These are phyloP conservation scores for Oryza rufipogon DNA, from an alignment of 176 grass and related monocot species.

Conservation along the genomic window DNA sequence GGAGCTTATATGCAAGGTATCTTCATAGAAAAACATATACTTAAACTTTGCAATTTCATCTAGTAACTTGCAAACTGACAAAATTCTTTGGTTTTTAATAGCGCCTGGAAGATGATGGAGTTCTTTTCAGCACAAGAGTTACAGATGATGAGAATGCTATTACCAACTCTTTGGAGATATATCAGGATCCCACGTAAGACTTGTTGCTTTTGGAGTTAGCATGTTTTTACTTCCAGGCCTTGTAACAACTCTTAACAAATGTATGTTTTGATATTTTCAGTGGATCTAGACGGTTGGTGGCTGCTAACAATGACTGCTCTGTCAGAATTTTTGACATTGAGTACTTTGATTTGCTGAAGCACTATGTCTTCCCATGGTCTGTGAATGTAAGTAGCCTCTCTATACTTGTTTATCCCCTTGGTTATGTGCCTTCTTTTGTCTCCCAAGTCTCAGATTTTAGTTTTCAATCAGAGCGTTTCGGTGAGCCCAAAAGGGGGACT, in stretches of 20 bases:
- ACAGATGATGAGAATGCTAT: slow-evolving; percentile 90
- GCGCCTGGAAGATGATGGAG: slow-evolving; percentile 74
- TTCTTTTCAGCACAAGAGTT: slow-evolving; percentile 81
- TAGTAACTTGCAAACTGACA: slow-evolving; percentile 5
- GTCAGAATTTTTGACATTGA: slow-evolving; percentile 81
- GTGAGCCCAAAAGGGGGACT: slow-evolving; percentile 82
- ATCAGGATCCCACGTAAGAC: slow-evolving; percentile 69
- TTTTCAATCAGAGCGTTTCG: slow-evolving; percentile 61
- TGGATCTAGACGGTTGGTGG: slow-evolving; percentile 69
- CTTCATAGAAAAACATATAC: neutral
- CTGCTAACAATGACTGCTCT: slow-evolving; percentile 77
- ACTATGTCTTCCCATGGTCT: slow-evolving; percentile 70
- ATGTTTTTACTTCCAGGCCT: neutral
- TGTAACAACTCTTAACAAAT: slow-evolving; percentile 28
- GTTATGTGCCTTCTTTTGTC: slow-evolving; percentile 11
- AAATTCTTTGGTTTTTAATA: slow-evolving; percentile 33
- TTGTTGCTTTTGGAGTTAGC: neutral
- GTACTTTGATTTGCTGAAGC: slow-evolving; percentile 62
- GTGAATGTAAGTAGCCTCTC: slow-evolving; percentile 72
- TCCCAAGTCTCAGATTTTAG: neutral
- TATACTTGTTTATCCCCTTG: slow-evolving; percentile 6
- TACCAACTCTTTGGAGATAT: slow-evolving; percentile 85
- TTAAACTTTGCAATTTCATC: neutral
- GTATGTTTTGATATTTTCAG: slow-evolving; percentile 57
- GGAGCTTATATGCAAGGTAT: slow-evolving; percentile 96